Base-by-base conservation (phyloP, 768 basidiomycete genomes). In the Obba rivulosa region DNA sequence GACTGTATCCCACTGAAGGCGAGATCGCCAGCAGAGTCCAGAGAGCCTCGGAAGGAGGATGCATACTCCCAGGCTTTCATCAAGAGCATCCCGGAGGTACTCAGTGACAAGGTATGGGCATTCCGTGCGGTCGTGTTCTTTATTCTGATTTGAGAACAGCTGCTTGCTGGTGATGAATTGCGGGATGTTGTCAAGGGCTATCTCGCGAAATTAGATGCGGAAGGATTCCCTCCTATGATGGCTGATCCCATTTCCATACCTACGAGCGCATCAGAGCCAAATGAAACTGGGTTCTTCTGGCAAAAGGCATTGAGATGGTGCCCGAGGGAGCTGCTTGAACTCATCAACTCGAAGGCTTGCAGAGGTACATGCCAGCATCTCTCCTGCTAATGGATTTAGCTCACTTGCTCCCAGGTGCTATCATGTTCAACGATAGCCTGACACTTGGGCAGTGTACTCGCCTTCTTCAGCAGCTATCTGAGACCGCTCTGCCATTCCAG, bases 291-390 rank as follows among this genome's bases (percentile, higher is more conserved):
- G 43, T 14, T 41, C 48, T 14, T 45, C 21, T 91, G 91, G 92
- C 66, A 87, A 58, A 79, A 76, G 59, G 83, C 81, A 39, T 63
- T 94, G 35, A 79, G 88, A 21, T 82, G 79, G 75, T 93, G 89
- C 63, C 96, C 96, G n/a, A 75, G 73, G 43, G 81, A 78, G 46
- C 72, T 98, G 44, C 65, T 93, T 13, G 89, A 93, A 31, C 67
- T 99, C 53, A 73, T 92, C 57, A 94, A 97, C 65, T 96, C 93
- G 9, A 94, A 92, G 68, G 96, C 96, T 20, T 99, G 96, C 61
- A 75, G 96, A 70, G 94, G 95, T 85, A 61, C 55, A 17, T 9
- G 28, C 28, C 2, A 36, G 41, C 45, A 25, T 40, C 31, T 25
- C n/a, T 59, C 34, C n/a, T 41, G 23, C 17, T 41, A 37, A 23